Base-by-base conservation (phyloP, 805 yeast genomes). In the Spencermartinsiella europaea region DNA sequence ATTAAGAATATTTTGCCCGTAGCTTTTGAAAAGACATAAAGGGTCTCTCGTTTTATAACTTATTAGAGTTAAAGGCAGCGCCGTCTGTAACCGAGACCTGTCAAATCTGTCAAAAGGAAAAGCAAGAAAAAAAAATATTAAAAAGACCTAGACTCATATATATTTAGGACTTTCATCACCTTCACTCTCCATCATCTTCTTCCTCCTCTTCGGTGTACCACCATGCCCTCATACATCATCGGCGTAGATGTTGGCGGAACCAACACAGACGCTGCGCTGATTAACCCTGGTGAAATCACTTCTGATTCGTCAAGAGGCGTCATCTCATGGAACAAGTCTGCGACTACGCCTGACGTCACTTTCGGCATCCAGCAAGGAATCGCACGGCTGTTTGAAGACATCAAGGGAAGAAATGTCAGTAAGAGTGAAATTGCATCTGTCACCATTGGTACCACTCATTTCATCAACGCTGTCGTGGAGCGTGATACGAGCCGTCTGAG, bases 201-300 rank as follows among this genome's bases (percentile, higher is more conserved):
- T n/a, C n/a, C n/a, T n/a, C n/a, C n/a, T n/a, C n/a, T n/a, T n/a
- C n/a, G n/a, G n/a, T n/a, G n/a, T n/a, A n/a, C n/a, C n/a, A n/a
- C n/a, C n/a, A n/a, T n/a, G n/a, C n/a, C n/a, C n/a, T n/a, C n/a
- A n/a, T 34, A 34, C n/a, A n/a, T 70, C 5, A 66, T 74, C 31
- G 79, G 78, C 20, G 70, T 74, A 16, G 79, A 74, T 55, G 77
- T 74, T 37, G 79, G 79, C 20, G 78, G 78, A 14, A 74, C 78
- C 33, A 73, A 73, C 60, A 72, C 77, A 0, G 78, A 74, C 55
- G 65, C 73, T 19, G 78, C 74, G 27, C 56, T 74, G 20, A 47
- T 74, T 5, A 71, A 72, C 42, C 73, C 77, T 1, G 38, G 62
- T 3, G 40, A 45, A 12, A 47, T 64, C 21, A 31, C 31, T 19